Conservation (phyloP, 129 eudicot genomes). For the Kitagawia praeruptora region DNA sequence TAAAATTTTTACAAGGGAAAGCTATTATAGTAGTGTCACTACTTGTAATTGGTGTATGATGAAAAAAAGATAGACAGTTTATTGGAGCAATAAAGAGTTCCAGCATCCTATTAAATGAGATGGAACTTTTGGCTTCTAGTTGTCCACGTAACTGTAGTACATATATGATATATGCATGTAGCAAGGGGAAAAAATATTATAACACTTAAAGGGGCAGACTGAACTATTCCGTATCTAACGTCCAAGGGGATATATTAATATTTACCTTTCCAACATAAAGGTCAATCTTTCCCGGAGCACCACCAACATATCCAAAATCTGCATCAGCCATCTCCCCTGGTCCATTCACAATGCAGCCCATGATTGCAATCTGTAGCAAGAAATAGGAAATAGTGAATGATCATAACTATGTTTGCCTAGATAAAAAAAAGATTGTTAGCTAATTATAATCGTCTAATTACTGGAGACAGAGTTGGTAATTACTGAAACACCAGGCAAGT, state of each 20-base stretch:
- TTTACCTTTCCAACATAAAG: conserved; percentile 91
- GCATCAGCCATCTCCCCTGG: conserved; percentile 99
- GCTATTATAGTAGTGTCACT: neutral
- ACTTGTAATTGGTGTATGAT: neutral
- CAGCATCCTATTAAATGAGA: neutral
- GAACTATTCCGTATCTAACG: neutral
- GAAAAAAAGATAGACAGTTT: neutral
- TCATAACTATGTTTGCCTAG: neutral
- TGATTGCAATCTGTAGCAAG: conserved; percentile 74
- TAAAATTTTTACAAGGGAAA: neutral
- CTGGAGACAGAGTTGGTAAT: conserved; percentile 16
- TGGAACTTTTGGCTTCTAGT: neutral
- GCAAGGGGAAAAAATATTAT: neutral
- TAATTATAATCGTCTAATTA: conserved; percentile 2
- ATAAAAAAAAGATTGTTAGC: neutral
- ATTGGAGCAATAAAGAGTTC: neutral
- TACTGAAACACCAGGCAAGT: conserved; percentile 99
- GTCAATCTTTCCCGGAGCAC: conserved; percentile 99
- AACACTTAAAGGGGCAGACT: neutral
- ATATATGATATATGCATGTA: neutral
- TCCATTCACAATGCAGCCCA: conserved; percentile 99
- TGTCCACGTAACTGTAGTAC: neutral
- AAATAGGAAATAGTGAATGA: neutral
- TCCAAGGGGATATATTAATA: conserved; percentile 7
- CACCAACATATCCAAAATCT: conserved; percentile 96